Percentiles rank a stretch among this genome's conserved stretches.
phyloP scores from a whole-genome alignment of 257 asterid species.

The Penstemon barbatus region DNA sequence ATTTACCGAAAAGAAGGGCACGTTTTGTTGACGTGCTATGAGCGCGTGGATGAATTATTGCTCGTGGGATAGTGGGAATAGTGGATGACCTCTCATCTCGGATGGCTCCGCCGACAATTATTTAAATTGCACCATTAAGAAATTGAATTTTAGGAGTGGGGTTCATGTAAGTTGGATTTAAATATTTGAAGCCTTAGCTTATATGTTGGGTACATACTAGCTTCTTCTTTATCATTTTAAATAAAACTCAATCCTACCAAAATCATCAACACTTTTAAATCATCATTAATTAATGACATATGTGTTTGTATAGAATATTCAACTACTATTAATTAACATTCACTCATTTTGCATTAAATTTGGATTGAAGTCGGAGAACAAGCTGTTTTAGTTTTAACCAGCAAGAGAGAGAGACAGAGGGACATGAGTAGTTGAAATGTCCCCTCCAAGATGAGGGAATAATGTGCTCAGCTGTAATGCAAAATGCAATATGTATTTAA shows the following conservation, averaged over 20 bases:
- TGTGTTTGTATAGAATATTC: too few relatives aligned
- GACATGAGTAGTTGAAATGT: constrained; percentile 30
- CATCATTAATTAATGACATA: background rate
- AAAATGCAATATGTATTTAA: background rate
- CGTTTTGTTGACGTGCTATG: background rate
- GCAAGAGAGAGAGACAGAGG: background rate
- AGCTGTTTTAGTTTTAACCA: background rate
- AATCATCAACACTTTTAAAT: too few relatives aligned
- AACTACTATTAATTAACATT: background rate
- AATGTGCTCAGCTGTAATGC: constrained; percentile 8
- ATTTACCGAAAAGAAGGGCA: background rate
- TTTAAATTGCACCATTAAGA: background rate
- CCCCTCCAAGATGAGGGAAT: constrained; percentile 19
- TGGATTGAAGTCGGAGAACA: background rate
- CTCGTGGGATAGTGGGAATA: background rate
- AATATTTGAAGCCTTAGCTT: background rate
- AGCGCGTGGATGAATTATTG: constrained; percentile 1
- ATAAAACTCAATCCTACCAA: background rate
- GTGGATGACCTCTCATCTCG: background rate
- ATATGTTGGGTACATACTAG: background rate
- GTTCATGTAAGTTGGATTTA: too few relatives aligned
- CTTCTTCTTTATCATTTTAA: background rate
- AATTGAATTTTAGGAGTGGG: background rate
- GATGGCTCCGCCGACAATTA: constrained; percentile 26
- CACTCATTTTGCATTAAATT: background rate